phyloP scores from a whole-genome alignment of 164 flowering plant species.

The Magnolia changhungtana region DNA sequence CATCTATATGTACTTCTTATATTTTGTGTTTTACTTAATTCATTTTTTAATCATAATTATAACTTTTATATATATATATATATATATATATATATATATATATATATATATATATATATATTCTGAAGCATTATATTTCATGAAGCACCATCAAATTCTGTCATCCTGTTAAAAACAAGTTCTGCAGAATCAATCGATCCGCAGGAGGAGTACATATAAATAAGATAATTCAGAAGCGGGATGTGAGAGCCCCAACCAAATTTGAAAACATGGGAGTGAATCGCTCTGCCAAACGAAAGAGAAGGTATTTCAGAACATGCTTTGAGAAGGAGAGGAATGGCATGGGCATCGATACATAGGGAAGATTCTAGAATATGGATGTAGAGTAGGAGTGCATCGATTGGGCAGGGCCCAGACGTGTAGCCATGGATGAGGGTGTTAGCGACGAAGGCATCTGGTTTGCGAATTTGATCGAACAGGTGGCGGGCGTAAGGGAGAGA shows the following conservation, averaged over 20 bases:
- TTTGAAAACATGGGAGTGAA: constrained; percentile 23
- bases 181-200: constrained; percentile 19
- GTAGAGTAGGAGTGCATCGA: constrained; percentile 23
- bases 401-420: constrained; percentile 18
- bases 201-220: constrained; percentile 28
- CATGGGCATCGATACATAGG: constrained; percentile 16
- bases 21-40: no score
- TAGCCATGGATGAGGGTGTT: constrained; percentile 26
- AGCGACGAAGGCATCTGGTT: constrained; percentile 25
- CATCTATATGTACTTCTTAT: no score
- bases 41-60: no score
- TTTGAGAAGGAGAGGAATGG: constrained; percentile 25
- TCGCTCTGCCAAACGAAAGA: constrained; percentile 17
- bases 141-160: constrained; percentile 13
- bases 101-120: no score
- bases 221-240: constrained; percentile 19
- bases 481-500: constrained; percentile 24
- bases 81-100: no score
- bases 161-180: constrained; percentile 11
- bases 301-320: constrained; percentile 26
- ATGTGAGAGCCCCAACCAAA: constrained; percentile 18
- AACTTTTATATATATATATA: no score
- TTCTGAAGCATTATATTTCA: constrained; percentile 3
- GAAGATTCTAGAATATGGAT: constrained; percentile 15
- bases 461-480: constrained; percentile 18